phyloP scores from a whole-genome alignment of 2,329 filamentous ascomycete genomes.

The Aspergillus sclerotialis region DNA sequence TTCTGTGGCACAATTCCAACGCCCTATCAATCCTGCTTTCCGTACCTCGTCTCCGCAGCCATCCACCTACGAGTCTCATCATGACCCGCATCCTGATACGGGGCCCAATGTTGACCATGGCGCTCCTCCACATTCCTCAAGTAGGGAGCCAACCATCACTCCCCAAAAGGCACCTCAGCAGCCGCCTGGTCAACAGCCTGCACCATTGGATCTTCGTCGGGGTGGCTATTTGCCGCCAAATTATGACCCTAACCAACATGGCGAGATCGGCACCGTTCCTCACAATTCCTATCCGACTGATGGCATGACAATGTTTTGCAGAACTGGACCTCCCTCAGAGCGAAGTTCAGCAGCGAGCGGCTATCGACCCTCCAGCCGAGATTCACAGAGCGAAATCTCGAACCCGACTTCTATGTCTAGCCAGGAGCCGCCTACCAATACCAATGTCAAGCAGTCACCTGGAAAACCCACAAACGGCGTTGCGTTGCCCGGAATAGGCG shows the following conservation, averaged over 20 bases:
- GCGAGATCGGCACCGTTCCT: conserved; percentile 62
- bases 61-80: conserved; percentile 84
- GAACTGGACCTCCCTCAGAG: conserved; percentile 65
- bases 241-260: conserved; percentile 53
- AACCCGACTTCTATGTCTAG: conserved; percentile 85
- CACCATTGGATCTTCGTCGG: conserved; percentile 32
- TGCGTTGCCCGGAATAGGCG: conserved; percentile 39
- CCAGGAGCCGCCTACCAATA: conserved; percentile 61
- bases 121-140: conserved; percentile 40
- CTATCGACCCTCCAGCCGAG: conserved; percentile 71
- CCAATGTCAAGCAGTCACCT: conserved; percentile 65
- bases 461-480: conserved; percentile 50
- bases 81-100: conserved; percentile 71
- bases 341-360: conserved; percentile 61
- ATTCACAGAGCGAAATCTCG: conserved; percentile 86
- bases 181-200: conserved; percentile 23
- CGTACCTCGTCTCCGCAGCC: conserved; percentile 93
- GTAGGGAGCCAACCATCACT: conserved; percentile 46
- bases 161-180: conserved; percentile 43
- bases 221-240: conserved; percentile 38
- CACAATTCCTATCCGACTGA: conserved; percentile 93
- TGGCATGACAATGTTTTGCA: conserved; percentile 96
- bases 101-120: conserved; percentile 62
- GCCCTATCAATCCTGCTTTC: conserved; percentile 92
- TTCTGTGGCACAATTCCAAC: conserved; percentile 90